phyloP scores from a whole-genome alignment of 2,329 filamentous ascomycete genomes.

The Nothophaeocryptopus gaeumannii region DNA sequence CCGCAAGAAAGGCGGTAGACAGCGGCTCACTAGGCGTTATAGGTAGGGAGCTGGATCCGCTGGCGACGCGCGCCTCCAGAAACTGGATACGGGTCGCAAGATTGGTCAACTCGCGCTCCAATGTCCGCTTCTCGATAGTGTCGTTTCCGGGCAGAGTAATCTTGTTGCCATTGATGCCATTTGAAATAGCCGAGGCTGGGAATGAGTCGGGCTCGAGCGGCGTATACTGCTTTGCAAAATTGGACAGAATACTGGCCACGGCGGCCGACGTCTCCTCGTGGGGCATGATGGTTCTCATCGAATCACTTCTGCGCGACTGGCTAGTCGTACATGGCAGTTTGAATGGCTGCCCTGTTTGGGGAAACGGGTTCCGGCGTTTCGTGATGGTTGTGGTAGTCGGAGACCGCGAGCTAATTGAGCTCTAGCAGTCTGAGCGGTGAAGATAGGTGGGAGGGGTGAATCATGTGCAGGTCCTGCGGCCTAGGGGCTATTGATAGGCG shows the following conservation, averaged over 20 bases:
- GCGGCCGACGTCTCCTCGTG: conserved; percentile 35
- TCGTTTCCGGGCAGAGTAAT: conserved; percentile 75
- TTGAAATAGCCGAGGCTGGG: conserved; percentile 45
- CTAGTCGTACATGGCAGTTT: conserved; percentile 21
- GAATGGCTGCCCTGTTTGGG: conserved; percentile 9
- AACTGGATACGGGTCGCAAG: conserved; percentile 74
- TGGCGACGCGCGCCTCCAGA: conserved; percentile 72
- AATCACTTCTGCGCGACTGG: conserved; percentile 7
- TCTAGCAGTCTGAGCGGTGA: conserved; percentile 15
- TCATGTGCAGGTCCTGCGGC: not conserved
- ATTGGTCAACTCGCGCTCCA: conserved; percentile 80
- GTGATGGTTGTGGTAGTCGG: conserved; percentile 17
- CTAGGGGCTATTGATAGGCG: conserved; percentile 1
- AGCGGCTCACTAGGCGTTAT: conserved; percentile 74
- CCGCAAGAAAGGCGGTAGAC: conserved; percentile 56
- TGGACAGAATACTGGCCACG: conserved; percentile 43
- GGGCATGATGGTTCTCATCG: conserved; percentile 23
- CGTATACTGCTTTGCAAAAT: conserved; percentile 49
- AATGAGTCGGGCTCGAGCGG: conserved; percentile 45
- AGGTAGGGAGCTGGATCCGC: conserved; percentile 54
- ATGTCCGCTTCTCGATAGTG: conserved; percentile 68
- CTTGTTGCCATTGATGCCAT: conserved; percentile 52
- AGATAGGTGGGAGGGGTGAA: not conserved
- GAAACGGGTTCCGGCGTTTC: conserved; percentile 20
- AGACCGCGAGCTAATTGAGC: conserved; percentile 18